Evolutionary conservation across 768 basidiomycete species (phyloP).

Genomic region (Xerocomellus amylosporus): DNA sequence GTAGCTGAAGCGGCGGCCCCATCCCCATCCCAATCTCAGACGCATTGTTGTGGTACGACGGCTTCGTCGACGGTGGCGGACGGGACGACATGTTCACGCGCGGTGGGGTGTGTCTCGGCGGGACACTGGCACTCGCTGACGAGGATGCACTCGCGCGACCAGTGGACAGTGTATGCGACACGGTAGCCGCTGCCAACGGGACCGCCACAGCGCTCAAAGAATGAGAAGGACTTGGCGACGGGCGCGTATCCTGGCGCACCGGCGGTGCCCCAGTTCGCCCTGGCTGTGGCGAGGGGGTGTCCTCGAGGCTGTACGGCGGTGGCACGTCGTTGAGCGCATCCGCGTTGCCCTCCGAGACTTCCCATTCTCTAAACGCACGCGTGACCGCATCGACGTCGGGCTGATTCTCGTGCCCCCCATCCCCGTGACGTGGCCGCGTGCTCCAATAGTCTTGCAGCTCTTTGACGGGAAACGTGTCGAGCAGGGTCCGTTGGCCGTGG

Average conservation of each 20-base stretch:
- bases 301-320: constrained; percentile 66
- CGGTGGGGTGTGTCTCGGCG: constrained; percentile 7
- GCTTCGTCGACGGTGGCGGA: constrained; percentile 4
- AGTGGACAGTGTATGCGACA: not conserved
- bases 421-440: constrained; percentile 52
- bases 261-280: not conserved
- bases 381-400: constrained; percentile 27
- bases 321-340: constrained; percentile 51
- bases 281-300: constrained; percentile 6
- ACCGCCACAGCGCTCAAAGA: not conserved
- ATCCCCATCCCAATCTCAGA: not conserved
- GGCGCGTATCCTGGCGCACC: not conserved
- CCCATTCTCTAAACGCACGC: constrained; percentile 47
- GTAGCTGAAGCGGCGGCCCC: not conserved
- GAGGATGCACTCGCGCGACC: not conserved
- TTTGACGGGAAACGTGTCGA: constrained; percentile 64
- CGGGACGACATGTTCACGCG: constrained; percentile 9
- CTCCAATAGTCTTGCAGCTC: constrained; percentile 77
- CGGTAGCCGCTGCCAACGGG: not conserved
- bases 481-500: constrained; percentile 59
- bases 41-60: not conserved
- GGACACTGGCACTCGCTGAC: not conserved
- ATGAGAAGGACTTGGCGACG: constrained; percentile 6
- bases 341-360: not conserved
- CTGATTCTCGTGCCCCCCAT: constrained; percentile 25